Evolutionary conservation across 129 eudicot genomes (phyloP), one percentile per base, ranked within the genome.

Genomic region (Artemisia annua): DNA sequence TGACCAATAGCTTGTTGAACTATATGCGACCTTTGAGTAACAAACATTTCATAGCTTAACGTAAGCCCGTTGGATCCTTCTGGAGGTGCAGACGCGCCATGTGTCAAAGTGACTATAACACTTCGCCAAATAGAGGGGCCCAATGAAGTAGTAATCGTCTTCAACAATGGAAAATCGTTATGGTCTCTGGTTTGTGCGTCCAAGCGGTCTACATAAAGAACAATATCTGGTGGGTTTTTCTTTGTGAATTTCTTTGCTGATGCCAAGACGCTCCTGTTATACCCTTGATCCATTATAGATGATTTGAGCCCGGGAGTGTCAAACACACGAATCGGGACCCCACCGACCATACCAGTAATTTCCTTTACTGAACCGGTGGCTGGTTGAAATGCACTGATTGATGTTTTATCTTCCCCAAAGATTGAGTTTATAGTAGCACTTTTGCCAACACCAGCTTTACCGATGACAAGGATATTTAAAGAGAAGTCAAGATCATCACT

Each of bases 381-480:
- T 0, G 95, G 76, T 51, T 84, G 82, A 82, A 95, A 95, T 11
- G 99, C 96, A 82, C 83, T 83, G 43, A 91, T 85, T 4, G 63
- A 35, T 13, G 95, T 70, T 72, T 88, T 95, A 74, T 95, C 94
- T 68, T 95, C 99, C 9, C 96, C 96, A 19, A 95, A 85, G 65
- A 95, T 80, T 0, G 99, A 87, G 80, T 95, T 95, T 75, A 95
- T 80, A 12, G 96, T 95, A 16, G 99, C 96, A 85, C 99, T 95
- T 83, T 95, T 95, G 16, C 99, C 99, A 49, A 90, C 99, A 17
- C 99, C 99, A 56, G 91, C 82, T 83, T 95, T 95, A 59, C 99
- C 97, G 16, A 91, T 77, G 75, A 91, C 99, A 9, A 95, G 70
- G 54, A 95, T 85, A 76, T 80, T 88, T 43, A 95, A 67, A 1